phyloP scores from a whole-genome alignment of 768 basidiomycete species.

The Termitomyces eurrhizus region DNA sequence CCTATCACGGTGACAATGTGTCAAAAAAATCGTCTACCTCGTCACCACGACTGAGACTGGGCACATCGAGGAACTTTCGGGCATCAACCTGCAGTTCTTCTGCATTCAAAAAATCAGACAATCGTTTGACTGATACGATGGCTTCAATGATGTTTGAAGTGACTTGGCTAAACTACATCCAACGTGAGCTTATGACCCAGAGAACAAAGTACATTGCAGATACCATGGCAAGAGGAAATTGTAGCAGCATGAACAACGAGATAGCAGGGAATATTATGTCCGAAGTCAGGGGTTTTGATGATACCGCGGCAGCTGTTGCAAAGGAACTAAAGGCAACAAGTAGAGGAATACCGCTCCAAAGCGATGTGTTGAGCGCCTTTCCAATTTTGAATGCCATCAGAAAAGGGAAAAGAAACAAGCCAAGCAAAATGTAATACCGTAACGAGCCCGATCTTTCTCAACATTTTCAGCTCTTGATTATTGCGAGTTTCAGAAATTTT shows the following conservation, averaged over 20 bases:
- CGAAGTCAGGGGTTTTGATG: constrained; percentile 69
- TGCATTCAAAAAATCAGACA: constrained; percentile 71
- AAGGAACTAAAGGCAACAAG: constrained; percentile 84
- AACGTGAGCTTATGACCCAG: background rate
- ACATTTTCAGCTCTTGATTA: constrained; percentile 75
- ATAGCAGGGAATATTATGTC: constrained; percentile 97
- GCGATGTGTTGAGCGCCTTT: constrained; percentile 53
- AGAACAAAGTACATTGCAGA: constrained; percentile 13
- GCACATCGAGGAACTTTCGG: constrained; percentile 44
- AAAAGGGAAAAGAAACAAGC: background rate
- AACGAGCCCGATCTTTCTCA: constrained; percentile 76
- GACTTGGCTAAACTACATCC: constrained; percentile 58
- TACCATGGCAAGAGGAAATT: constrained; percentile 85
- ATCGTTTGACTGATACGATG: constrained; percentile 74
- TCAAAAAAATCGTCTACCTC: constrained; percentile 35
- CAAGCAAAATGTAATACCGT: constrained; percentile 39
- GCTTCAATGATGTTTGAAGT: constrained; percentile 85
- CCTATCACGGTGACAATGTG: background rate
- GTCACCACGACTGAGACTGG: constrained; percentile 50
- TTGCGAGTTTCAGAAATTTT: constrained; percentile 80
- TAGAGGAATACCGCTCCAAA: constrained; percentile 70
- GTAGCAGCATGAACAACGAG: constrained; percentile 81
- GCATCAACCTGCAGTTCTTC: constrained; percentile 82
- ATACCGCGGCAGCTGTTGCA: constrained; percentile 61
- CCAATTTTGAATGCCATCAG: background rate